These are phyloP conservation scores for Endocarpon pusillum DNA, from an alignment of 495 filamentous ascomycete species.

Conservation along the genomic window DNA sequence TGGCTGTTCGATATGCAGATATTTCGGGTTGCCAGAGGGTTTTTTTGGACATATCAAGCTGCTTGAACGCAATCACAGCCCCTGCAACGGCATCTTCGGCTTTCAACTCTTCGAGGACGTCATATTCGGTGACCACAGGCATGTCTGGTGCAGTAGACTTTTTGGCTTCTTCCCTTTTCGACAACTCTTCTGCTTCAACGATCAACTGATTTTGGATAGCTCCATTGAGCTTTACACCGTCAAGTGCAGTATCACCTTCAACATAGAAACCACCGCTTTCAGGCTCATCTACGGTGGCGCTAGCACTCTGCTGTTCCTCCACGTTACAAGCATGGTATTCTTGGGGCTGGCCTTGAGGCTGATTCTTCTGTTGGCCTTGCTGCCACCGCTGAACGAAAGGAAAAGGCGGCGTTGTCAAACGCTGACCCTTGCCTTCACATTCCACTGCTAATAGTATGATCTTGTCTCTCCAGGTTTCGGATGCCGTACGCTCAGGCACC, in stretches of 20 bases:
- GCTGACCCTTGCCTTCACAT: conserved; percentile 56
- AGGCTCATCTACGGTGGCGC: conserved; percentile 1
- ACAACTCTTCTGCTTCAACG: conserved; percentile 1
- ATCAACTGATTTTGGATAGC: conserved; percentile 4
- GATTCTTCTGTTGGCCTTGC: conserved; percentile 21
- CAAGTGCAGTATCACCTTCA: conserved; percentile 7
- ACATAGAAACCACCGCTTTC: conserved; percentile 12
- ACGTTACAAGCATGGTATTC: conserved; percentile 23
- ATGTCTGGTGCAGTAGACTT: conserved; percentile 38
- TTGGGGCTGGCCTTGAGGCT: conserved; percentile 38
- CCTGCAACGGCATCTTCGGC: conserved; percentile 37
- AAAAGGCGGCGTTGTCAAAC: conserved; percentile 66
- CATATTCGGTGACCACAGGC: conserved; percentile 46
- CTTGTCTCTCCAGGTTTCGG: conserved; percentile 52
- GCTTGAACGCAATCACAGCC: conserved; percentile 65
- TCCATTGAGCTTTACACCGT: conserved; percentile 9
- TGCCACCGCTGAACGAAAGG: conserved; percentile 88
- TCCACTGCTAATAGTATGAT: conserved; percentile 63
- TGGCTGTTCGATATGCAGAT: conserved; percentile 46
- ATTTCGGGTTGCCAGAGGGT: conserved; percentile 67
- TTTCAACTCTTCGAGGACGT: conserved; percentile 40
- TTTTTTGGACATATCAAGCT: conserved; percentile 51
- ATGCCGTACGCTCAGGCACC: conserved; percentile 12
- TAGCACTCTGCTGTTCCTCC: conserved; percentile 12
- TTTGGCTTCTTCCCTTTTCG: conserved; percentile 15